phyloP scores from a whole-genome alignment of 176 grass and related monocot genomes.

The Hyparrhenia diplandra region DNA sequence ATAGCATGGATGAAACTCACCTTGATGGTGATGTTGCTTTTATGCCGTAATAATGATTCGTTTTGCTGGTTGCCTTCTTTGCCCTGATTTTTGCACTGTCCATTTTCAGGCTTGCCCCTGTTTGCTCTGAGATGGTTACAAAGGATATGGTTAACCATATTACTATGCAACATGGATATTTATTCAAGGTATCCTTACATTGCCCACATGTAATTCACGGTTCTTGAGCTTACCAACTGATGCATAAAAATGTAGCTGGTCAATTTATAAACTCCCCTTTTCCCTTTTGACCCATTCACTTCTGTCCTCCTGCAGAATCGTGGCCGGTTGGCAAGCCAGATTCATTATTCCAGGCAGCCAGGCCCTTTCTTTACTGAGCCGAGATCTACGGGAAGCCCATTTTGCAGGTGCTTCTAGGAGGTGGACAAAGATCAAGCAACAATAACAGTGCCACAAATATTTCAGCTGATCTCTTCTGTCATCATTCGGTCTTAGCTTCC shows the following conservation, averaged over 20 bases:
- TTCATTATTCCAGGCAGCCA: constrained; percentile 79
- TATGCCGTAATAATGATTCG: not conserved
- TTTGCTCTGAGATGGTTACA: constrained; percentile 85
- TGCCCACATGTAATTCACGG: not conserved
- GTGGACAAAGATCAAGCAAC: constrained; percentile 59
- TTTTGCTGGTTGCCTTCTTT: not conserved
- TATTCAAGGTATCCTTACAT: constrained; percentile 67
- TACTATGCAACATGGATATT: constrained; percentile 80
- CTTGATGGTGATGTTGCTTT: not conserved
- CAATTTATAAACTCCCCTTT: not conserved
- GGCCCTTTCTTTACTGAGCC: constrained; percentile 67
- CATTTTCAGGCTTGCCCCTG: constrained; percentile 79
- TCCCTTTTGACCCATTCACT: constrained; percentile 21
- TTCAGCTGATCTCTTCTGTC: constrained; percentile 83
- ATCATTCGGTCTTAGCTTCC: constrained; percentile 71
- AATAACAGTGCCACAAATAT: constrained; percentile 52
- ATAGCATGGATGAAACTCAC: not conserved
- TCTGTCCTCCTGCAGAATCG: constrained; percentile 51
- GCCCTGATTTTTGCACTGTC: constrained; percentile 3
- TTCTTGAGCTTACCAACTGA: not conserved
- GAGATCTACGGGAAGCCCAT: constrained; percentile 86
- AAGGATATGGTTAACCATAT: constrained; percentile 97
- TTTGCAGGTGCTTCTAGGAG: constrained; percentile 82
- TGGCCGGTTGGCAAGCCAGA: constrained; percentile 65
- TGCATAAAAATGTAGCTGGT: not conserved